phyloP scores from a whole-genome alignment of 2,329 filamentous ascomycete species.

The Pseudohalonectria lignicola region DNA sequence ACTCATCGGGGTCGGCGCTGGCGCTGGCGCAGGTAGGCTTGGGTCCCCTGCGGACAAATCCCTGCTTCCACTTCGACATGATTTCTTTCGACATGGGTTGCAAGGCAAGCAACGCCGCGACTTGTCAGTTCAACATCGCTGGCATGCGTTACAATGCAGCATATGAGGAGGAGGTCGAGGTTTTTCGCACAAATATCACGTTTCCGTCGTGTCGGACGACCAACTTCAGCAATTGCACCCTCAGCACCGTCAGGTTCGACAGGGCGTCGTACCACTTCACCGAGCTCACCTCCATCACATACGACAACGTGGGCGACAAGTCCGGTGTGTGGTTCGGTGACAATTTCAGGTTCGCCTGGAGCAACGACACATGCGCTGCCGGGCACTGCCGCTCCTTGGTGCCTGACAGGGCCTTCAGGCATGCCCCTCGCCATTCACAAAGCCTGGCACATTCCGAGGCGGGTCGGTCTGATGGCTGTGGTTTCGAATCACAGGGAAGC shows the following conservation, averaged over 20 bases:
- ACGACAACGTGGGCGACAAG: slow-evolving; percentile 24
- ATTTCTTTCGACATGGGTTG: slow-evolving; percentile 25
- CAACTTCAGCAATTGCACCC: slow-evolving; percentile 14
- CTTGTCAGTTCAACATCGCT: slow-evolving; percentile 25
- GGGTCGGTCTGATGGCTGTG: no score
- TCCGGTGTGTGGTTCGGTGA: slow-evolving; percentile 32
- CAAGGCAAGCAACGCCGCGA: slow-evolving; percentile 15
- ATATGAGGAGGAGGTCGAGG: slow-evolving; percentile 7
- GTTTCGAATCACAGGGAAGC: not conserved
- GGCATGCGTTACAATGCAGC: slow-evolving; percentile 12
- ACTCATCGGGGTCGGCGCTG: slow-evolving; percentile 1
- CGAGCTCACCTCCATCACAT: slow-evolving; percentile 24
- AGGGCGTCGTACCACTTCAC: slow-evolving; percentile 11
- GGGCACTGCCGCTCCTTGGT: slow-evolving; percentile 24
- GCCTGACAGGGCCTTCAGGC: slow-evolving; percentile 14
- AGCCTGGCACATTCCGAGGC: no score
- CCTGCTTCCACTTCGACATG: slow-evolving; percentile 24
- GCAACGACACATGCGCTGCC: slow-evolving; percentile 24
- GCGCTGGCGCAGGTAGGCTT: slow-evolving; percentile 15
- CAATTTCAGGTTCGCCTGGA: slow-evolving; percentile 30
- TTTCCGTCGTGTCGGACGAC: not conserved
- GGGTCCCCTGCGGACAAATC: slow-evolving; percentile 8
- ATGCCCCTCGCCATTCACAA: no score
- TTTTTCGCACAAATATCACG: slow-evolving; percentile 5
- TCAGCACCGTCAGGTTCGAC: slow-evolving; percentile 15